Base-by-base conservation (phyloP, 768 basidiomycete species). In the Gloeopeniophorella convolvens region DNA sequence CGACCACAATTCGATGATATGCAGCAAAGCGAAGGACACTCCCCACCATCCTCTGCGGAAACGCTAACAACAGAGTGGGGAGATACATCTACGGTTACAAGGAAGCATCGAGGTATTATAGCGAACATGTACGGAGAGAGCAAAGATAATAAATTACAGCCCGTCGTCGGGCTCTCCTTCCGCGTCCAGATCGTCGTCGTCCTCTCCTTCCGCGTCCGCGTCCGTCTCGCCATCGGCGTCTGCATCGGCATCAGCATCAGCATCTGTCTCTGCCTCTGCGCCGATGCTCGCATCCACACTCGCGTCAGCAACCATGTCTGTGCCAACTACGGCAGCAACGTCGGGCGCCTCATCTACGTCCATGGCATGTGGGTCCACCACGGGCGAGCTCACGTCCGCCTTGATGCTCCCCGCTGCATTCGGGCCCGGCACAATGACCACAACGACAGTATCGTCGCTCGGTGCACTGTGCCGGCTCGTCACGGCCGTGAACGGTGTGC, bases 381-480 rank as follows among this genome's bases (percentile, higher is more conserved):
- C 13, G 11, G 41, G 45, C 33, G 39, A 43, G 18, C 42, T 42
- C 13, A 51, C 56, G 11, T 55, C 42, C 40, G 41, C 33, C 32
- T 36, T 55, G 21, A 44, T 35, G 5, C 9, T 26, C 20, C 23
- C 42, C 10, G 45, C 23, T 20, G 30, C 28, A 21, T 32, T 42
- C 7, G 36, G 41, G 3, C 11, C 42, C 15, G 26, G 13, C 21
- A 4, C 62, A 31, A 74, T 70, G 11, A 61, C 54, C 13, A 66
- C 71, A 39, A 70, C 70, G 34, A 80, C 68, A 8, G 77, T 81
- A 45, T 77, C 77, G 53, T 83, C 83, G 59, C 75, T 80, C 26
- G 77, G 76, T 50, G 72, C 68, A 55, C 80, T 82, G 59, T 76
- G 77, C 51, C 70, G 69, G 56, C 75, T 77, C 42, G 76, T 72